Base-by-base conservation (phyloP, 1,284 basidiomycete species). In the Phellopilus nigrolimitatus region DNA sequence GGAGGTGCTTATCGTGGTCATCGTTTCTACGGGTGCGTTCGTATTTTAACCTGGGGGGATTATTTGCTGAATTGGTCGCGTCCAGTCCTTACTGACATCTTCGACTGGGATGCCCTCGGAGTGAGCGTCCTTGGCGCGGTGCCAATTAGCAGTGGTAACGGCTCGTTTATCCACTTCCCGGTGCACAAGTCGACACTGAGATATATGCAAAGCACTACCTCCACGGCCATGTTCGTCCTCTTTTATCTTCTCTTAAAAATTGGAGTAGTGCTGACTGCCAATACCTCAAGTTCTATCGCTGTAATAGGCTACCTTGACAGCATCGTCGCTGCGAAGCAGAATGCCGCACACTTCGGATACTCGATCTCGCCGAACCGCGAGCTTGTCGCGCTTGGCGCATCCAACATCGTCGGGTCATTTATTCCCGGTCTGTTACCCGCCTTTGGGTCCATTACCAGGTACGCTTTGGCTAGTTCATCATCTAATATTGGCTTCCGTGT, bases 311-410 rank as follows among this genome's bases (percentile, higher is more conserved):
- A 86, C 64, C 67, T 92, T 47, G 91, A 93, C 62, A 85, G 82
- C 57, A 90, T 91, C 52, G 87, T 90, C 1, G 84, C 88, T 0
- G 90, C 89, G 2, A 93, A 97, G 62, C 91, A 95, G 64, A 93
- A 89, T 57, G 82, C 83, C 0, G 77, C 82, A 3, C 80, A 83
- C 21, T 95, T 86, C 62, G 88, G 90, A 2, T 87, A 97, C 65
- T 79, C 87, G 0, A 89, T 97, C 60, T 89, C 86, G 57, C 91
- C 94, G 0, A 97, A 97, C 64, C 82, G 94, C 33, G 94, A 97
- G 64, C 73, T 94, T 2, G 91, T 93, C 36, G 91, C 91, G 0
- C 70, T 94, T n/a, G 85, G 91, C 42, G 82, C 86, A 10, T 81
- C 83, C 3, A 97, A 97, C 65, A 71, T 97, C 21, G 76, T 72